These are phyloP conservation scores for Rutstroemia sp. DNA, from an alignment of 2,329 filamentous ascomycete species.

Conservation along the genomic window DNA sequence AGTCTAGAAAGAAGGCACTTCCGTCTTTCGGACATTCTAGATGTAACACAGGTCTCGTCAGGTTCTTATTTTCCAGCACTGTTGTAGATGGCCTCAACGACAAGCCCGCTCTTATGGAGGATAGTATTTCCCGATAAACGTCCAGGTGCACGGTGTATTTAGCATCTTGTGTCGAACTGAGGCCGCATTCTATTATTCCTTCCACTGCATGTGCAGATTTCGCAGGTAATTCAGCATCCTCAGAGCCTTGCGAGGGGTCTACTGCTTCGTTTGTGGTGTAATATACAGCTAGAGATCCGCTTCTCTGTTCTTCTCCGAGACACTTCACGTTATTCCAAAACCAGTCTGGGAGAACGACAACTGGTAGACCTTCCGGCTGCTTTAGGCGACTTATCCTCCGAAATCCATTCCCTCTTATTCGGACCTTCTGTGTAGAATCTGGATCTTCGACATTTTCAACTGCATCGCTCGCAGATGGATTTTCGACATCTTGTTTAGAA, in stretches of 20 bases:
- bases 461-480: slow-evolving; percentile 1
- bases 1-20: slow-evolving; percentile 46
- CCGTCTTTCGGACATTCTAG: slow-evolving; percentile 52
- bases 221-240: neutral
- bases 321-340: slow-evolving; percentile 47
- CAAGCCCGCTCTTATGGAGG: slow-evolving; percentile 44
- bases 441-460: slow-evolving; percentile 5
- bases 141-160: slow-evolving; percentile 26
- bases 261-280: neutral
- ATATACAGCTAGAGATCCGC: slow-evolving; percentile 19
- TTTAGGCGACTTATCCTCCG: slow-evolving; percentile 17
- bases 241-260: neutral
- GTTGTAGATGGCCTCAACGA: slow-evolving; percentile 32
- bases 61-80: slow-evolving; percentile 19
- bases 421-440: slow-evolving; percentile 10
- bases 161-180: slow-evolving; percentile 14
- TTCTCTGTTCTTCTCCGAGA: slow-evolving; percentile 12
- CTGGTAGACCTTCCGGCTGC: slow-evolving; percentile 35
- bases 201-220: slow-evolving; percentile 5
- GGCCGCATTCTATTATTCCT: slow-evolving; percentile 11
- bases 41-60: slow-evolving; percentile 46
- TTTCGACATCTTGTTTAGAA: neutral
- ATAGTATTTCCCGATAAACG: slow-evolving; percentile 34
- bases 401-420: slow-evolving; percentile 15
- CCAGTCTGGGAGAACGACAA: slow-evolving; percentile 46